These are phyloP conservation scores for Eucalyptus virginea DNA, from an alignment of 345 rosid genomes.

Conservation along the genomic window DNA sequence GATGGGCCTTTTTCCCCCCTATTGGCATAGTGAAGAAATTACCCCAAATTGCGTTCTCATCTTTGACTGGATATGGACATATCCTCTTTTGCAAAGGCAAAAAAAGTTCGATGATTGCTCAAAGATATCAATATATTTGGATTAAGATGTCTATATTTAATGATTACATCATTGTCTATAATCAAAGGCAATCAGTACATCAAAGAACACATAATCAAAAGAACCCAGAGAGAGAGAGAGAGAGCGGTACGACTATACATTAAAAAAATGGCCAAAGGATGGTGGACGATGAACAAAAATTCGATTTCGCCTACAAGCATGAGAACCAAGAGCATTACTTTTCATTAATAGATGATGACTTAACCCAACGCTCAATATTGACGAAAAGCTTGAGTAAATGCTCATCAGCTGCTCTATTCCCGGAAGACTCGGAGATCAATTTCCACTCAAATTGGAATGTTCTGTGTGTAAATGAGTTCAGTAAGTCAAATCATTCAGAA, in stretches of 20 bases:
- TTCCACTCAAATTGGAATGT: neutral
- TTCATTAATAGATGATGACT: neutral
- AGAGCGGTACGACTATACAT: neutral
- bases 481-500: constrained; percentile 1
- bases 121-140: neutral
- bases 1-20: neutral
- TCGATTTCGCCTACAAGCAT: neutral
- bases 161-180: neutral
- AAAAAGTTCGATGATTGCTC: neutral
- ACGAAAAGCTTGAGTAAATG: neutral
- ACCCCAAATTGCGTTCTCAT: neutral
- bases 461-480: neutral
- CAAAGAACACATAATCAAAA: neutral
- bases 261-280: neutral
- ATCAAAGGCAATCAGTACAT: neutral
- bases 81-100: neutral
- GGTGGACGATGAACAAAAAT: neutral
- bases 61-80: neutral
- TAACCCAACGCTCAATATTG: neutral
- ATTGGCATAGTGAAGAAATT: neutral
- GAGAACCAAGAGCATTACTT: neutral
- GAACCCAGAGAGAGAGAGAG: neutral
- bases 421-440: neutral
- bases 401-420: neutral
- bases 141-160: too few relatives aligned